These are phyloP conservation scores for Pterocarpus santalinus DNA, from an alignment of 306 rosid genomes.

Conservation along the genomic window DNA sequence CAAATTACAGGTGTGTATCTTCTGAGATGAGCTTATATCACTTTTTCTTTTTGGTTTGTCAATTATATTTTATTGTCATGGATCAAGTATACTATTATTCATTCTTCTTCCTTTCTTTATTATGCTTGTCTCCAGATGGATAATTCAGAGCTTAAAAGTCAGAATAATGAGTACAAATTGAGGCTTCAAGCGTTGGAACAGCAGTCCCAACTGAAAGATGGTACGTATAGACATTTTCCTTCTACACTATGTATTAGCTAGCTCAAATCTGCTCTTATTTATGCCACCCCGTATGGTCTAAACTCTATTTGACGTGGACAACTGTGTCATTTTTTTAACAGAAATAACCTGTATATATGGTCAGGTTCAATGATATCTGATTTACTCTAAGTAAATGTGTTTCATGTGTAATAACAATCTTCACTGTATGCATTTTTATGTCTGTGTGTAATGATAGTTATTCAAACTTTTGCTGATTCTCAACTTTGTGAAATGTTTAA, in stretches of 20 bases:
- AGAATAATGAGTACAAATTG: conserved; percentile 82
- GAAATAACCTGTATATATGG: conserved; percentile 13
- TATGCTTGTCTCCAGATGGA: conserved; percentile 63
- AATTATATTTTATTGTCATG: background rate
- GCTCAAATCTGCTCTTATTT: conserved; percentile 26
- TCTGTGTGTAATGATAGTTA: background rate
- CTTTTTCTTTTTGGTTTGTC: conserved; percentile 21
- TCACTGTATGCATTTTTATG: background rate
- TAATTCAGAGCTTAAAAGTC: conserved; percentile 60
- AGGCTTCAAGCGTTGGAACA: conserved; percentile 90
- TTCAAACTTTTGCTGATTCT: conserved; percentile 26
- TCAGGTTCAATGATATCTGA: conserved; percentile 8
- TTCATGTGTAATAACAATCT: conserved; percentile 22
- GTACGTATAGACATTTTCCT: conserved; percentile 53
- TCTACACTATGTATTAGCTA: conserved; percentile 34
- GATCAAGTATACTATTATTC: conserved; percentile 21
- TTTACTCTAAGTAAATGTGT: background rate
- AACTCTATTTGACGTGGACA: conserved; percentile 20
- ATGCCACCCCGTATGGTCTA: background rate
- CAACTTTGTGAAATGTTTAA: conserved; percentile 13
- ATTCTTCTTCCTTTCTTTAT: conserved; percentile 29
- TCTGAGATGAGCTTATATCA: conserved; percentile 42
- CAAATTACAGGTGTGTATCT: conserved; percentile 69
- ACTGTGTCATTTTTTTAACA: background rate
- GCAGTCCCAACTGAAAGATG: conserved; percentile 86